Conservation (phyloP, 331 rosid genomes). For the Rosa hybrid region DNA sequence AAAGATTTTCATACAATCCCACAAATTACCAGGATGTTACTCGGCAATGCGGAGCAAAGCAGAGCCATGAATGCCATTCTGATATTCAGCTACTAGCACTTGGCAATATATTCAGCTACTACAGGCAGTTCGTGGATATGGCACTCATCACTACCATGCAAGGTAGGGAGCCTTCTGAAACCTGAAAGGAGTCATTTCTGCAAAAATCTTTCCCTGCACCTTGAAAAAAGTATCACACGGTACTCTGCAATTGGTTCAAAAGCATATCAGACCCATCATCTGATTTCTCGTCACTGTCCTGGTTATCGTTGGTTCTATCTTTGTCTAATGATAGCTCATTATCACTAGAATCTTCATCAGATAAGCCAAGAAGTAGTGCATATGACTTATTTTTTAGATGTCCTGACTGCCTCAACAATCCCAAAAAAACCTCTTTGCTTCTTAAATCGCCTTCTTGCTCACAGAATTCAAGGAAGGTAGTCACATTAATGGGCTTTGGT, state of each 20-base stretch:
- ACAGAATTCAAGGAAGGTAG: conserved; percentile 58
- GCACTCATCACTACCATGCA: neutral
- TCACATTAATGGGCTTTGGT: conserved; percentile 58
- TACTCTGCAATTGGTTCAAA: conserved; percentile 47
- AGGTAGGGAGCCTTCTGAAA: conserved; percentile 14
- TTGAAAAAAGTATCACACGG: conserved; percentile 31
- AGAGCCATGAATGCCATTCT: neutral
- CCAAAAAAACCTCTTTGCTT: conserved; percentile 51
- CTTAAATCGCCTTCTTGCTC: conserved; percentile 48
- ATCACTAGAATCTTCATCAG: conserved; percentile 26
- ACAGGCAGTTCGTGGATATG: neutral
- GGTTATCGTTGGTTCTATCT: conserved; percentile 1
- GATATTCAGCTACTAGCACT: neutral
- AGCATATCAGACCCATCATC: conserved; percentile 58
- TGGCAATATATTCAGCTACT: neutral
- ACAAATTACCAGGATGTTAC: conserved; percentile 5
- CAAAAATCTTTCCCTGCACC: conserved; percentile 3
- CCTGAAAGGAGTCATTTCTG: conserved; percentile 13
- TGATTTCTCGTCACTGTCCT: conserved; percentile 29
- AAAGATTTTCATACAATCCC: neutral
- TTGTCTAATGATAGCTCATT: conserved; percentile 22
- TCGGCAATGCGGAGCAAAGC: neutral
- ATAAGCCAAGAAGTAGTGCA: conserved; percentile 58
- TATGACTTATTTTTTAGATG: conserved; percentile 43
- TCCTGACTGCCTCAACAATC: conserved; percentile 55